Base-by-base conservation (phyloP, 2,329 filamentous ascomycete species). In the Gaeumannomyces sp. region DNA sequence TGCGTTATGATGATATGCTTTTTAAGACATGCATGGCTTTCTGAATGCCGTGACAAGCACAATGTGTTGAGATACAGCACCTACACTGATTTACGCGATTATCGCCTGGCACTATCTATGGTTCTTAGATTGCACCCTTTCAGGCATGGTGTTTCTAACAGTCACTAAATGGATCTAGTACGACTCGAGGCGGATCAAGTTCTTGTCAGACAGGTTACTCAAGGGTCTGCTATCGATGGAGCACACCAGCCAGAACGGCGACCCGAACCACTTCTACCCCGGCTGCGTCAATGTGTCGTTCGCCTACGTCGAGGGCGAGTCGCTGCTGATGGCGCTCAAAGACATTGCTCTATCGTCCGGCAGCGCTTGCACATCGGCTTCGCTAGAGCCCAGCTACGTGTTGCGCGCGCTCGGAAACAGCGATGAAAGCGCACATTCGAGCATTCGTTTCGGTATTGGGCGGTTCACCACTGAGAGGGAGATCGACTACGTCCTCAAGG, bases 211-310 rank as follows among this genome's bases (percentile, higher is more conserved):
- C 73, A 89, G 91, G 64, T 84, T 99, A 31, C 83, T 92, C 57
- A 87, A 90, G 25, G 93, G 93, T 2, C 88, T 99, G 3, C 82
- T 99, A 27, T 78, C 91, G 7, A 85, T 99, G 80, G 95, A 98
- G 76, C 95, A 99, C 78, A 97, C 95, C 2, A 86, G 84, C 11
- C 88, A 97, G 71, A 99, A 99, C 73, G 95, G 95, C 62, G 92
- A 95, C 71, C 83, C 88, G 2, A 78, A 89, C 5, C 84, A 86
- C 63, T 96, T 96, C 77, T 99, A 99, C 75, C 93, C 95, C 2
- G 95, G 95, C 68, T 99, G 95, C 72, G 94, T 99, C 67, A 99
- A 99, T 76, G 91, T 99, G 14, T 99, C 95, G 0, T 99, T 99
- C 74, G 94, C 95, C 45, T 99, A 99, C 73, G 93, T 99, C 5